Evolutionary conservation across 1,284 basidiomycete genomes (phyloP).

Genomic region (Ceratobasidium sp.): DNA sequence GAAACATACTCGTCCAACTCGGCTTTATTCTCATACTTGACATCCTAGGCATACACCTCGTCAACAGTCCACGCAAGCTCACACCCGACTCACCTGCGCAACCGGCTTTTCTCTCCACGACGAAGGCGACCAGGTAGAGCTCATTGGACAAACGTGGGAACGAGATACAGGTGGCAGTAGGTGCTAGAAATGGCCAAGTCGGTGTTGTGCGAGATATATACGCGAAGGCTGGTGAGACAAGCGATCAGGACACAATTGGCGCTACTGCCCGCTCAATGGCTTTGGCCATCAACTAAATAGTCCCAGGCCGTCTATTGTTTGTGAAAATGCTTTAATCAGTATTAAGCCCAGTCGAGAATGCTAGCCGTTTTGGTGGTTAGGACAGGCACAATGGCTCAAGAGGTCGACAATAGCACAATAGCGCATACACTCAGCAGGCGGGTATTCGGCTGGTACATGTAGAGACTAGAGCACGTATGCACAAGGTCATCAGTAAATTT

Average conservation of each 20-base stretch:
- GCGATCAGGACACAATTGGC: constrained; percentile 27
- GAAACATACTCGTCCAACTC: constrained; percentile 48
- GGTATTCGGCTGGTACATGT: too few relatives aligned
- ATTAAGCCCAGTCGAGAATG: not conserved
- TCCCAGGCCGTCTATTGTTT: constrained; percentile 8
- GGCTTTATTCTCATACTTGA: constrained; percentile 51
- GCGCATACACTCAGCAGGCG: too few relatives aligned
- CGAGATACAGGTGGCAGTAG: too few relatives aligned
- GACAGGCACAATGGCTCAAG: constrained; percentile 8
- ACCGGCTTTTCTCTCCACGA: constrained; percentile 71
- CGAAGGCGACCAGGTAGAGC: constrained; percentile 56
- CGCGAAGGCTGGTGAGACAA: not conserved
- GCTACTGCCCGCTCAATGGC: not conserved
- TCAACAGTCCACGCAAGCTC: constrained; percentile 19
- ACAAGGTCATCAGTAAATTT: constrained; percentile 5
- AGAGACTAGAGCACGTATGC: not conserved
- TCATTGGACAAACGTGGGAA: not conserved
- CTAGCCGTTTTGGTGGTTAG: not conserved
- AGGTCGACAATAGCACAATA: too few relatives aligned
- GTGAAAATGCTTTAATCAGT: not conserved
- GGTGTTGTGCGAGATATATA: constrained; percentile 15
- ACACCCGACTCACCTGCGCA: constrained; percentile 59
- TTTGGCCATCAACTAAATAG: not conserved
- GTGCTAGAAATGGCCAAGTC: not conserved
- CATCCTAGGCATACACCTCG: constrained; percentile 44